A percentile compares a stretch with the other conserved stretches of the same genome.
phyloP scores from a whole-genome alignment of 768 basidiomycete genomes.

The Mycena amicta region DNA sequence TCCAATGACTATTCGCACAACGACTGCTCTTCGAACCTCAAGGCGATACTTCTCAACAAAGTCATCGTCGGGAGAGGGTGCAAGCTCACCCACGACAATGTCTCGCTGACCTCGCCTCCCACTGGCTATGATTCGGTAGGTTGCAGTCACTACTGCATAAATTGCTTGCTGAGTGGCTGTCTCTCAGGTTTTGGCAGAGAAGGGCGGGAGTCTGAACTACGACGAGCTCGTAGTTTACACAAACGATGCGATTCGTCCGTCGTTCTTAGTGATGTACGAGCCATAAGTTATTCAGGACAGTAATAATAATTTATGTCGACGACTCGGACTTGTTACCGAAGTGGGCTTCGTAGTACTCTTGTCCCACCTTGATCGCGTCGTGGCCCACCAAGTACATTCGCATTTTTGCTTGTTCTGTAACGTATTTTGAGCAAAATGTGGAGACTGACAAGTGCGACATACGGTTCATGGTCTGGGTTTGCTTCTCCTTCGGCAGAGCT shows the following conservation, averaged over 20 bases:
- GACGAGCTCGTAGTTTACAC: constrained; percentile 73
- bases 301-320: too few relatives aligned
- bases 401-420: too few relatives aligned
- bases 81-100: constrained; percentile 63
- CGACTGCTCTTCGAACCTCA: constrained; percentile 53
- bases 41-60: constrained; percentile 74
- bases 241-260: constrained; percentile 73
- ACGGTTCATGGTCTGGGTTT: neutral
- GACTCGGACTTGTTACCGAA: too few relatives aligned
- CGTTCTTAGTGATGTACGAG: constrained; percentile 72
- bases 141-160: too few relatives aligned
- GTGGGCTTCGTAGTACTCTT: neutral
- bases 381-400: neutral
- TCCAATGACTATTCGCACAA: constrained; percentile 74
- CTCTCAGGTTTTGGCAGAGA: constrained; percentile 64
- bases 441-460: neutral
- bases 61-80: constrained; percentile 72
- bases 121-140: constrained; percentile 68
- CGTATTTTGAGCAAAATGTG: too few relatives aligned
- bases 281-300: constrained; percentile 27
- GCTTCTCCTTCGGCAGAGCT: neutral
- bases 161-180: too few relatives aligned
- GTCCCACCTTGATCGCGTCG: neutral
- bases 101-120: constrained; percentile 57
- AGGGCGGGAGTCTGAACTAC: constrained; percentile 66